Percentiles rank a stretch among this genome's conserved stretches.
Conservation (phyloP, 768 basidiomycete genomes). For the Xerocomellus amylosporus region DNA sequence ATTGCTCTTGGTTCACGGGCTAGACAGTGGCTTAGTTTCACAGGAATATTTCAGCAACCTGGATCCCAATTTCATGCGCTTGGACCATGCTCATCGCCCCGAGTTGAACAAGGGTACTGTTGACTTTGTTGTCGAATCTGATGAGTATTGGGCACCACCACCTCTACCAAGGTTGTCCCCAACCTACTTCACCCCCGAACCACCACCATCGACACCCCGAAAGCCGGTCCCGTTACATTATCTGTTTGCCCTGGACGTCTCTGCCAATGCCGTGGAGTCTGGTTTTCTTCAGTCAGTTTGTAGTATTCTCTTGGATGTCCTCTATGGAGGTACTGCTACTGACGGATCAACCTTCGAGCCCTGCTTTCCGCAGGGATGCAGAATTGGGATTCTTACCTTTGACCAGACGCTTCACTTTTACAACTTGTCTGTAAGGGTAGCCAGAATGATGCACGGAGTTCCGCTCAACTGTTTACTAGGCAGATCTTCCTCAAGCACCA, state of each 20-base stretch:
- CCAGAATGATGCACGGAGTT: constrained; percentile 6
- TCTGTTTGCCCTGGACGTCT: constrained; percentile 89
- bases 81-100: constrained; percentile 78
- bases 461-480: constrained; percentile 32
- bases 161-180: constrained; percentile 53
- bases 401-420: constrained; percentile 84
- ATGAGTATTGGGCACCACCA: constrained; percentile 83
- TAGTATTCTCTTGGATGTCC: constrained; percentile 51
- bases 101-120: constrained; percentile 90
- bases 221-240: constrained; percentile 65
- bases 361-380: constrained; percentile 52
- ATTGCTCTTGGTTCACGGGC: neutral
- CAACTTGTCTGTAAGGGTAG: constrained; percentile 70
- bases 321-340: constrained; percentile 55
- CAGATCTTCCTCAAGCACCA: constrained; percentile 46
- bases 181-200: constrained; percentile 52
- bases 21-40: constrained; percentile 48
- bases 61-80: constrained; percentile 69
- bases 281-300: constrained; percentile 73
- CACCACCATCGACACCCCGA: constrained; percentile 45
- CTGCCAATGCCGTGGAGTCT: constrained; percentile 58
- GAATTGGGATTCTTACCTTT: constrained; percentile 80
- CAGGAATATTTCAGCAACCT: constrained; percentile 83
- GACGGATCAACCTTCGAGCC: constrained; percentile 44
- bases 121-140: constrained; percentile 74